phyloP scores from a whole-genome alignment of 192 early-diverging fungal species.

The Backusella parvicylindrica region DNA sequence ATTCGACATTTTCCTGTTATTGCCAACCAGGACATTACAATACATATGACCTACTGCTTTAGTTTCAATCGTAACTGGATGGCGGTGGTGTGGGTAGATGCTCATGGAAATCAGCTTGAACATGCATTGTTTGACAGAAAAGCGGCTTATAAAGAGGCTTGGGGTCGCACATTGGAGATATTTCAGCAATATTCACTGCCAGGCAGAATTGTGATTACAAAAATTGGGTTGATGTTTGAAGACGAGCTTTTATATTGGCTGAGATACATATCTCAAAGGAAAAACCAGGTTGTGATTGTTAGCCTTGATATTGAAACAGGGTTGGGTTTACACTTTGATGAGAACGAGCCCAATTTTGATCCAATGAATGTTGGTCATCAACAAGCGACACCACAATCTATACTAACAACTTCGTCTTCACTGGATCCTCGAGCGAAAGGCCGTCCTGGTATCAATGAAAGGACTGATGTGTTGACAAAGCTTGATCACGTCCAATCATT shows the following conservation, averaged over 20 bases:
- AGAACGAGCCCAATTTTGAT: background rate
- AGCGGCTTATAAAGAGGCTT: slow-evolving; percentile 33
- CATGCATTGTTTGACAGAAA: slow-evolving; percentile 25
- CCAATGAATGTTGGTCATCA: background rate
- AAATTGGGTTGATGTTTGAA: slow-evolving; percentile 42
- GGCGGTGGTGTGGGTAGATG: slow-evolving; percentile 42
- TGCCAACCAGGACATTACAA: slow-evolving; percentile 28
- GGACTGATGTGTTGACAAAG: background rate
- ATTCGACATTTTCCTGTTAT: slow-evolving; percentile 24
- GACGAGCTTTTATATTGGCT: slow-evolving; percentile 24
- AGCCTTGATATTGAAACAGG: slow-evolving; percentile 5
- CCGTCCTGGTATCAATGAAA: background rate
- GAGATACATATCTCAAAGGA: background rate
- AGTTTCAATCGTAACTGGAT: slow-evolving; percentile 47
- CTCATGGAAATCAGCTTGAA: slow-evolving; percentile 43
- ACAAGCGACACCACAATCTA: slow-evolving; percentile 15
- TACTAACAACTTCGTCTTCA: slow-evolving; percentile 14
- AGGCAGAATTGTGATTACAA: slow-evolving; percentile 42
- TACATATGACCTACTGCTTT: slow-evolving; percentile 47
- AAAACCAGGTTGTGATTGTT: background rate
- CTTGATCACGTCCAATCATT: slow-evolving; percentile 36
- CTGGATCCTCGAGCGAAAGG: slow-evolving; percentile 8
- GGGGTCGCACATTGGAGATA: slow-evolving; percentile 37
- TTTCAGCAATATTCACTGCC: slow-evolving; percentile 32
- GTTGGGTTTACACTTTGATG: background rate